Percentiles rank a stretch among this genome's conserved stretches.
Conservation (phyloP, 768 basidiomycete species). For the Mrakia blollopis region DNA sequence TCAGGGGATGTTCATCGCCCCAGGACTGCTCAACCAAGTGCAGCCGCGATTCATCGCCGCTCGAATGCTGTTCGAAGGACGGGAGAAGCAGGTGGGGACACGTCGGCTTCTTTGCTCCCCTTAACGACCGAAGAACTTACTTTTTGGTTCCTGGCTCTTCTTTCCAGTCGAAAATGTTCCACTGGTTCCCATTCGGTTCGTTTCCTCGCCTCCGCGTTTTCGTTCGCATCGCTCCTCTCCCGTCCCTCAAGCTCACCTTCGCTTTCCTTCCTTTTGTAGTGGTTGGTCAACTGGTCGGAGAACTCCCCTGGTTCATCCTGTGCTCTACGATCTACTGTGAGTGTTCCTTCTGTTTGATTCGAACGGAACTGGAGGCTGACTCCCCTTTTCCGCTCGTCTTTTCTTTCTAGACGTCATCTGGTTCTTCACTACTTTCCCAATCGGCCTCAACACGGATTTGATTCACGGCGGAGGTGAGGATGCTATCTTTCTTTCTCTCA, state of each 20-base stretch:
- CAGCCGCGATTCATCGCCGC: constrained; percentile 35
- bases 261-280: constrained; percentile 11
- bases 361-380: background rate
- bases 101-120: too few relatives aligned
- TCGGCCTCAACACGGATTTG: constrained; percentile 25
- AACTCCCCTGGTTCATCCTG: constrained; percentile 38
- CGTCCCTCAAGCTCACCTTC: too few relatives aligned
- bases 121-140: too few relatives aligned
- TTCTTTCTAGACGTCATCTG: constrained; percentile 5
- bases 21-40: constrained; percentile 28
- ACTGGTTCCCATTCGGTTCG: constrained; percentile 33
- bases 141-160: too few relatives aligned
- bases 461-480: constrained; percentile 20
- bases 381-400: background rate
- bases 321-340: constrained; percentile 37
- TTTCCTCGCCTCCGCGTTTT: too few relatives aligned
- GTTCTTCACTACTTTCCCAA: constrained; percentile 30
- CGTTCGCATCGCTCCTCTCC: too few relatives aligned
- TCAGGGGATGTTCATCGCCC: constrained; percentile 32
- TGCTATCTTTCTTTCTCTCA: background rate
- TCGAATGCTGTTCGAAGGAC: constrained; percentile 43
- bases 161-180: constrained; percentile 39
- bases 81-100: constrained; percentile 41
- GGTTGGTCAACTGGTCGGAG: constrained; percentile 39
- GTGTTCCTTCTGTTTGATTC: constrained; percentile 2